Base-by-base conservation (phyloP, 2,329 filamentous ascomycete species). In the Fusarium heterosporum region DNA sequence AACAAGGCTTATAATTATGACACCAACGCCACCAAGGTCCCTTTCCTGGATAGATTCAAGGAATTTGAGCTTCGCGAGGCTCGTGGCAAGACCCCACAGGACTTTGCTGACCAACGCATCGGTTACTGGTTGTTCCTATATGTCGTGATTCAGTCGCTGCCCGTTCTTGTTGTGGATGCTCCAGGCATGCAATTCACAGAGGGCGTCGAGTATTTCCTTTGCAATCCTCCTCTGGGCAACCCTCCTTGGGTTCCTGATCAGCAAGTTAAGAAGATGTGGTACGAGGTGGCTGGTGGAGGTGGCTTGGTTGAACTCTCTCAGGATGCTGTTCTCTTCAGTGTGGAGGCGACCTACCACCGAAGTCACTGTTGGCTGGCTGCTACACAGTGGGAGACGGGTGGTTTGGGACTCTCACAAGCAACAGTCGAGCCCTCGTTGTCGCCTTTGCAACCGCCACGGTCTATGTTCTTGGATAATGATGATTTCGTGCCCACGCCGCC, bases 51-150 rank as follows among this genome's bases (percentile, higher is more conserved):
- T 7, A 85, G 87, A 26, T 95, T 92, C 79, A 87, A 87, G 64
- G 84, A 87, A 1, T 92, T 93, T 66, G 92, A 95, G 78, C 79
- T 84, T 34, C 88, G 89, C 45, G 88, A 92, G 61, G 87, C 88
- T 19, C 85, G 84, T 61, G 86, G 88, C 57, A 89, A 87, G 75
- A 85, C 81, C 38, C 83, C 89, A 29, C 81, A 85, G n/a, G 90
- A 94, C 69, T 80, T 94, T 40, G 82, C 83, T 34, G 90, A 94
- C 71, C 85, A 91, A 70, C 86, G 92, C 41, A 87, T 90, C 41
- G 92, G 92, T 14, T 88, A 91, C 75, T 96, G 92, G 92, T 82
- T 96, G 49, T 94, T 95, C 80, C 81, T 94, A 57, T 95, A 95
- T 74, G 89, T 88, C 8, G 87, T 93, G 10, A 83, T 95, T 9